Evolutionary conservation across 2,329 filamentous ascomycete genomes (phyloP).

Genomic region (Stenocarpella maydis): DNA sequence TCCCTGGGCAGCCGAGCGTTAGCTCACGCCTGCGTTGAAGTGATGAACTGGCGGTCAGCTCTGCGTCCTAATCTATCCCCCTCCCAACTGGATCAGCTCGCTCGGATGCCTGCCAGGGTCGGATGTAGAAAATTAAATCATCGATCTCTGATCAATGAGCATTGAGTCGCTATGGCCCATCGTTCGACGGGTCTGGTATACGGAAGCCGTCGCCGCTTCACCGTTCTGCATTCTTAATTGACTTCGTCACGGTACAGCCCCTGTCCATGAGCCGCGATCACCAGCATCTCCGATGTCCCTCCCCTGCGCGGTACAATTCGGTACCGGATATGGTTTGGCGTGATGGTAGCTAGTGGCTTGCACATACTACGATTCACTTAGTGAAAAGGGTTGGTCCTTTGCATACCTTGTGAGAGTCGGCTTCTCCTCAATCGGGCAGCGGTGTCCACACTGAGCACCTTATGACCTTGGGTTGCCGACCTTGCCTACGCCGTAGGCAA

Average conservation of each 20-base stretch:
- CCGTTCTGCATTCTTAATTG: slow-evolving; percentile 25
- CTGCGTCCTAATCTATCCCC: slow-evolving; percentile 42
- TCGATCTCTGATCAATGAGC: slow-evolving; percentile 1
- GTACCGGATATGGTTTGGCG: slow-evolving; percentile 36
- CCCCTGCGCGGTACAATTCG: slow-evolving; percentile 39
- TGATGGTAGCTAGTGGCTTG: background rate
- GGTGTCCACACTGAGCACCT: background rate
- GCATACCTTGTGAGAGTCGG: background rate
- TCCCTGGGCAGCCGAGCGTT: slow-evolving; percentile 28
- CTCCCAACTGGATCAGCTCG: slow-evolving; percentile 36
- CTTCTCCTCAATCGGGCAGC: slow-evolving; percentile 18
- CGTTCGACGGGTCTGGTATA: slow-evolving; percentile 1
- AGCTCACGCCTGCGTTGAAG: slow-evolving; percentile 29
- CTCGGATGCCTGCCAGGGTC: slow-evolving; percentile 37
- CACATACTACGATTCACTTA: slow-evolving; percentile 6
- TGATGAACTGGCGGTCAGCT: slow-evolving; percentile 61
- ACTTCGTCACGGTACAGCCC: slow-evolving; percentile 41
- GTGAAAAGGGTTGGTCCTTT: background rate
- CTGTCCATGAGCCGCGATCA: slow-evolving; percentile 53
- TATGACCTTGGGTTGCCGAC: slow-evolving; percentile 21
- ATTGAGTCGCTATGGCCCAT: slow-evolving; percentile 7
- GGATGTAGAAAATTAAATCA: slow-evolving; percentile 35
- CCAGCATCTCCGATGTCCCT: slow-evolving; percentile 36
- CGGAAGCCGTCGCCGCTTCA: slow-evolving; percentile 22
- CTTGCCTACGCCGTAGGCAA: slow-evolving; percentile 13